Evolutionary conservation across 164 flowering plant species (phyloP), one percentile per base, ranked within the genome.

Genomic region (grape (Vitis vinifera)): DNA sequence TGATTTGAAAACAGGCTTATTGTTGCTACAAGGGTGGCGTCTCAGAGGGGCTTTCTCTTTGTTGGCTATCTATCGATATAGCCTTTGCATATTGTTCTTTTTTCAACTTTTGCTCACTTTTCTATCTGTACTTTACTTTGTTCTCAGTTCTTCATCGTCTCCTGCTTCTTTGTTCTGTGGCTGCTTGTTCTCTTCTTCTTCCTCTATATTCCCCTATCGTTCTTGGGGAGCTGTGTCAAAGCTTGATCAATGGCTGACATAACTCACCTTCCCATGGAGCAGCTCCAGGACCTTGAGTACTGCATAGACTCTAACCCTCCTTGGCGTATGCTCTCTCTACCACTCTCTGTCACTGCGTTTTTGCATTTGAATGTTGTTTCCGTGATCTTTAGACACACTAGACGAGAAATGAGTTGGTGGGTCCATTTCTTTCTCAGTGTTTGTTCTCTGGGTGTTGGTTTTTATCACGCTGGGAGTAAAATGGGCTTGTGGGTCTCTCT

Each of bases 241-340:
- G 77, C 83, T 61, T 62, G 71, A 64, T 12, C 70, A 88, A 89
- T 89, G 95, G 94, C 92, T 17, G 95, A 90, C 67, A 86, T 90
- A 53, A 82, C 68, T 66, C 93, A 89, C 75, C 94, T 74, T 73
- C 97, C 97, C 58, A 92, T 92, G 97, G 97, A 92, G 52, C 97
- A 92, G 75, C 91, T 92, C 16, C 97, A 92, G 68, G 97, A 90
- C 87, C 90, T 92, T 47, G 97, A 92, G 69, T 92, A 89, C 70
- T 92, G 97, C 79, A 90, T 92, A 73, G 97, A 92, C 80, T 92
- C 97, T 50, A 92, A 92, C 73, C 95, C 97, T 78, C 88, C 95
- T n/a, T 92, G 95, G 97, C 79, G 97, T 90, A 83, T 57, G 73
- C 17, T 13, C 60, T 53, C 63, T 56, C 29, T 59, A 53, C 63